A percentile compares a stretch with the other conserved stretches of the same genome.
These are phyloP conservation scores for Stachybotrys echinatus DNA, from an alignment of 2,329 filamentous ascomycete genomes.

Conservation along the genomic window DNA sequence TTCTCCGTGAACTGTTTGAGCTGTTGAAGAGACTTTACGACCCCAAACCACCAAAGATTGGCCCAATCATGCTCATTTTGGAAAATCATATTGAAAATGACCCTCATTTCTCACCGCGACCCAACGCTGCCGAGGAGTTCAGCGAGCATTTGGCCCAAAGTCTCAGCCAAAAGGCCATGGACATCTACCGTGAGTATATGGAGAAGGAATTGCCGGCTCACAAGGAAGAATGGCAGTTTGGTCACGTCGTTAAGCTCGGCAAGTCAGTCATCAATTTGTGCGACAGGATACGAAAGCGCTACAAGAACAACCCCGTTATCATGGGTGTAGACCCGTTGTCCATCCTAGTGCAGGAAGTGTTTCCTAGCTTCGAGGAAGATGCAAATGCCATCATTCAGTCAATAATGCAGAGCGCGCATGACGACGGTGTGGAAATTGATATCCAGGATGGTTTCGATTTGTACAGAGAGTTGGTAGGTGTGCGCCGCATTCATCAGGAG, in stretches of 20 bases:
- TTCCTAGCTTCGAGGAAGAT: slow-evolving; percentile 88
- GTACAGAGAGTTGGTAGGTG: slow-evolving; percentile 82
- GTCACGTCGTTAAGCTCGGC: slow-evolving; percentile 82
- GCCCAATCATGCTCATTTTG: slow-evolving; percentile 72
- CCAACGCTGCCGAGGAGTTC: slow-evolving; percentile 69
- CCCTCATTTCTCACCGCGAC: slow-evolving; percentile 64
- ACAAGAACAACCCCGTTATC: slow-evolving; percentile 79
- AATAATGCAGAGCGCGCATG: slow-evolving; percentile 69
- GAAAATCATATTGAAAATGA: slow-evolving; percentile 79
- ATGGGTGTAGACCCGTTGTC: slow-evolving; percentile 65
- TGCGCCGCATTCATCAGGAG: slow-evolving; percentile 73
- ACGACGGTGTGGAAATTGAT: slow-evolving; percentile 68
- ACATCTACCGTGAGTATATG: slow-evolving; percentile 75
- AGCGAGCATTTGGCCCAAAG: slow-evolving; percentile 66
- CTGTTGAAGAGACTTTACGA: slow-evolving; percentile 87
- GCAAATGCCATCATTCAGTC: slow-evolving; percentile 77
- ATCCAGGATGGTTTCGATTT: slow-evolving; percentile 92
- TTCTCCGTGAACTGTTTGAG: slow-evolving; percentile 83
- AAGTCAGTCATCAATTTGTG: slow-evolving; percentile 80
- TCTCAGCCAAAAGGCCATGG: slow-evolving; percentile 66
- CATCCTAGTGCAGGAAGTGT: slow-evolving; percentile 74
- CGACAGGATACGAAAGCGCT: slow-evolving; percentile 87
- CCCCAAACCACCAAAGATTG: slow-evolving; percentile 75
- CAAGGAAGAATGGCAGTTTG: slow-evolving; percentile 83
- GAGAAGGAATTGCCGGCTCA: slow-evolving; percentile 74